Conservation (phyloP, 1,284 basidiomycete species). For the Microbotryum scabiosae region DNA sequence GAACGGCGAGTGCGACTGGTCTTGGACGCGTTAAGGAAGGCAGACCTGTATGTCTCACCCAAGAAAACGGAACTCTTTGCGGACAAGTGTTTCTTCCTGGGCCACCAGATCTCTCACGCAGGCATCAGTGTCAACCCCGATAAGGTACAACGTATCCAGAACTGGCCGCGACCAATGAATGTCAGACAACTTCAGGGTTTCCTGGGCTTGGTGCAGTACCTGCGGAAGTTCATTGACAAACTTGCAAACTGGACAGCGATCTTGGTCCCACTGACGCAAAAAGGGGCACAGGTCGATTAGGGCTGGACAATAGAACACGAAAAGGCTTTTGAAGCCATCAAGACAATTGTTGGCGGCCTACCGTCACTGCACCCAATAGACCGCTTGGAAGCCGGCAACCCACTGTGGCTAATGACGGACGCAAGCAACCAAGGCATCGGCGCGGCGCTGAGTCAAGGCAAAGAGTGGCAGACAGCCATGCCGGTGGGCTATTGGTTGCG, state of each 20-base stretch:
- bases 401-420: conserved; percentile 13
- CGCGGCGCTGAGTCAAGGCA: conserved; percentile 14
- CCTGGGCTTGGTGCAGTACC: conserved; percentile 42
- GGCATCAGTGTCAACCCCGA: conserved; percentile 40
- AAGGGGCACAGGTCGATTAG: background rate
- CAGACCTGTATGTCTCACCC: conserved; percentile 33
- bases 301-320: conserved; percentile 7
- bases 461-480: conserved; percentile 5
- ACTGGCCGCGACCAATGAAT: conserved; percentile 40
- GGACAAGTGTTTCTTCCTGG: conserved; percentile 38
- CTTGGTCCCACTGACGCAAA: conserved; percentile 38
- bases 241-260: conserved; percentile 38
- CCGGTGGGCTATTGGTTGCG: conserved; percentile 22
- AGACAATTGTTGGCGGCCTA: conserved; percentile 35
- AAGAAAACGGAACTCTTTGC: conserved; percentile 39
- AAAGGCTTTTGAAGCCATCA: conserved; percentile 40
- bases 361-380: conserved; percentile 39
- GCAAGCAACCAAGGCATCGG: conserved; percentile 4
- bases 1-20: conserved; percentile 35
- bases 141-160: conserved; percentile 39
- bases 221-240: conserved; percentile 41
- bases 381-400: conserved; percentile 25
- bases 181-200: conserved; percentile 39
- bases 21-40: conserved; percentile 31
- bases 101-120: conserved; percentile 38